phyloP scores from a whole-genome alignment of 2,329 filamentous ascomycete species.

The Pseudocercospora musae region DNA sequence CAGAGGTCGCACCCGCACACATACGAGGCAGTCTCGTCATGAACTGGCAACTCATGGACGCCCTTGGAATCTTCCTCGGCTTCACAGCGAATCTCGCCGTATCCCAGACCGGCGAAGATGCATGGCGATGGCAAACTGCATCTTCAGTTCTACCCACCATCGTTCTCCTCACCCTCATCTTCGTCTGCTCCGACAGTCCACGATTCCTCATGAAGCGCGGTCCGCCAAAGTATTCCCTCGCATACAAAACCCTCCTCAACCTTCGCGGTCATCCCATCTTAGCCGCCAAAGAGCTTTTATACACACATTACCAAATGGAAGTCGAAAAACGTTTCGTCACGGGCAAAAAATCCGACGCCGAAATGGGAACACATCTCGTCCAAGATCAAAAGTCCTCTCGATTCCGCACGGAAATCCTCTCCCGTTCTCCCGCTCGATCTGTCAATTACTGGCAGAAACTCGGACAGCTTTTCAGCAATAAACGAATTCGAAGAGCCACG shows the following conservation, averaged over 20 bases:
- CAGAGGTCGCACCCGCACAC: constrained; percentile 31
- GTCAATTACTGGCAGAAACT: constrained; percentile 27
- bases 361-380: background rate
- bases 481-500: constrained; percentile 28
- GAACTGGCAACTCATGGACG: constrained; percentile 35
- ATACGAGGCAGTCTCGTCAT: constrained; percentile 29
- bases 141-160: constrained; percentile 29
- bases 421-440: background rate
- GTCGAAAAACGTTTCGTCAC: constrained; percentile 23
- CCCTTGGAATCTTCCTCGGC: constrained; percentile 32
- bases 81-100: constrained; percentile 30
- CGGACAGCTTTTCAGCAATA: constrained; percentile 28
- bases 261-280: constrained; percentile 28
- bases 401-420: background rate
- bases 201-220: constrained; percentile 31
- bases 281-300: constrained; percentile 32
- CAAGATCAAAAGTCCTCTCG: background rate
- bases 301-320: constrained; percentile 30
- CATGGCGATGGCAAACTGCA: constrained; percentile 33
- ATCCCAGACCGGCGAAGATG: constrained; percentile 20
- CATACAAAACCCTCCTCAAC: constrained; percentile 25
- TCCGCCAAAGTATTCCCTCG: constrained; percentile 20
- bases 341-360: constrained; percentile 1
- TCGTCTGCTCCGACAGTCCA: constrained; percentile 31
- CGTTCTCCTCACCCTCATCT: constrained; percentile 28